phyloP scores from a whole-genome alignment of 2,329 filamentous ascomycete species.

The Penicillium verrucosum region DNA sequence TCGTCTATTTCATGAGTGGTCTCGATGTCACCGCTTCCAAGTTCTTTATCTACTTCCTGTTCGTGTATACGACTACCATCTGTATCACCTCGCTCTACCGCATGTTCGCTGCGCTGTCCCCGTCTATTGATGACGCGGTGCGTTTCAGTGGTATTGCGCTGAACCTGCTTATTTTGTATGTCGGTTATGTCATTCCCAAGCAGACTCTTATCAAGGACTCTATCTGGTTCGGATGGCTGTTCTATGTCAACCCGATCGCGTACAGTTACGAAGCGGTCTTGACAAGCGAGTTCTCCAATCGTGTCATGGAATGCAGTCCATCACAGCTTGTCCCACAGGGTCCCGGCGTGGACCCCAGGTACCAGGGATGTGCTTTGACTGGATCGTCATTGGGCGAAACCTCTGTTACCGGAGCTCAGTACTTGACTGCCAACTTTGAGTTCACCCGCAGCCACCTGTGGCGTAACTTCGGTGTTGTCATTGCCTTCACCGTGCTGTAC shows the following conservation, averaged over 20 bases:
- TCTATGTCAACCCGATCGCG: conserved; percentile 52
- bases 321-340: conserved; percentile 61
- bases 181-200: conserved; percentile 67
- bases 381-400: conserved; percentile 54
- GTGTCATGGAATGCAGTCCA: conserved; percentile 57
- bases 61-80: conserved; percentile 62
- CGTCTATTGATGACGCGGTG: conserved; percentile 64
- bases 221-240: conserved; percentile 66
- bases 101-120: conserved; percentile 63
- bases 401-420: conserved; percentile 53
- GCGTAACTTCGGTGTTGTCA: conserved; percentile 74
- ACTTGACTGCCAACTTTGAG: conserved; percentile 54
- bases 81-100: conserved; percentile 63
- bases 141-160: conserved; percentile 60
- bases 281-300: conserved; percentile 61
- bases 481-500: conserved; percentile 73
- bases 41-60: conserved; percentile 65
- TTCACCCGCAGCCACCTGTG: conserved; percentile 60
- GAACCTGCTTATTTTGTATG: conserved; percentile 62
- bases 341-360: conserved; percentile 52
- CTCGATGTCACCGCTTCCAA: conserved; percentile 59
- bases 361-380: conserved; percentile 61
- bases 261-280: conserved; percentile 68
- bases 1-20: conserved; percentile 64
- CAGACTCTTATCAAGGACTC: conserved; percentile 56